Evolutionary conservation across 2,329 filamentous ascomycete genomes (phyloP).

Genomic region (Pseudopyrenochaeta lycopersici): DNA sequence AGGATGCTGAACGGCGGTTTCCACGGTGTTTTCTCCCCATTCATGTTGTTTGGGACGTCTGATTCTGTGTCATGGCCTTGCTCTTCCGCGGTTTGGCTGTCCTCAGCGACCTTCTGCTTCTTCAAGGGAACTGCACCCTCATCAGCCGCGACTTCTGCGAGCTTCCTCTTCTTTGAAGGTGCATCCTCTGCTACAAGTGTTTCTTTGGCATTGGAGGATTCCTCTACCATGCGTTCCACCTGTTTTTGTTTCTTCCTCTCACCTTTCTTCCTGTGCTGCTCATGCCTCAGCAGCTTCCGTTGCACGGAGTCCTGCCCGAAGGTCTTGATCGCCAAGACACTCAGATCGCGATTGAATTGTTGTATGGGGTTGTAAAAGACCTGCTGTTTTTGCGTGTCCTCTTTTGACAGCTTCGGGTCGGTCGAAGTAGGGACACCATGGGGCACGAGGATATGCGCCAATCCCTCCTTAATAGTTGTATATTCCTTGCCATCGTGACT

Average conservation of each 20-base stretch:
- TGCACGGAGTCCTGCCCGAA: conserved; percentile 76
- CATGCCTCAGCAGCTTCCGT: conserved; percentile 54
- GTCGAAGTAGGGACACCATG: conserved; percentile 58
- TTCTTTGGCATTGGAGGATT: background rate
- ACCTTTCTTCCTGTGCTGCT: conserved; percentile 51
- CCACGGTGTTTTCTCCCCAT: conserved; percentile 25
- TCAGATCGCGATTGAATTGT: conserved; percentile 97
- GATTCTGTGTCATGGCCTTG: conserved; percentile 1
- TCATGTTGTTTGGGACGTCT: conserved; percentile 2
- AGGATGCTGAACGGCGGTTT: conserved; percentile 68
- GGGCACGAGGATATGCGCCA: conserved; percentile 73
- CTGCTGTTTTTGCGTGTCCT: conserved; percentile 68
- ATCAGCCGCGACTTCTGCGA: conserved; percentile 22
- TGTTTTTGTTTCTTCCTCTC: conserved; percentile 31
- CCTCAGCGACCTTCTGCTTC: conserved; percentile 34
- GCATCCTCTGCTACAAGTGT: conserved; percentile 7
- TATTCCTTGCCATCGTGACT: conserved; percentile 63
- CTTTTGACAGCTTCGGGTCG: conserved; percentile 58
- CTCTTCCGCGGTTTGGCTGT: conserved; percentile 16
- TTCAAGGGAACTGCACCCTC: conserved; percentile 27
- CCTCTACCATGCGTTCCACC: conserved; percentile 13
- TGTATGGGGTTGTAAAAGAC: conserved; percentile 99
- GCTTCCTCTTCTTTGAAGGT: conserved; percentile 36
- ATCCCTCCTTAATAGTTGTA: conserved; percentile 71
- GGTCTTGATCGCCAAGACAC: conserved; percentile 88